Conservation (phyloP, 805 yeast species). For the Blastobotrys robertii region DNA sequence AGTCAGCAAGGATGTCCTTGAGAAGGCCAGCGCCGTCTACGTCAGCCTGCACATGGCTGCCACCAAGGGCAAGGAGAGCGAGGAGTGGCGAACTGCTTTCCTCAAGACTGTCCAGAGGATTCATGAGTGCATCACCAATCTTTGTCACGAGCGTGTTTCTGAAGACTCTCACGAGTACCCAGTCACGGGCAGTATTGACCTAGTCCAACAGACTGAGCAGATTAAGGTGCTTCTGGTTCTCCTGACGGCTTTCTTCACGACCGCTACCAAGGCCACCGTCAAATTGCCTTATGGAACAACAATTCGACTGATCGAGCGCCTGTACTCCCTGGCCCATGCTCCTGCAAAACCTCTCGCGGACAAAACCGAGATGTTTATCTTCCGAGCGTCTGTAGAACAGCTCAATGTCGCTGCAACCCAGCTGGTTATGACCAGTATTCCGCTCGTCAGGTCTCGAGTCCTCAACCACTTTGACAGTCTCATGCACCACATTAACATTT, state of each 20-base stretch:
- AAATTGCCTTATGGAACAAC: constrained; percentile 56
- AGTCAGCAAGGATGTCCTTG: constrained; percentile 34
- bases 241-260: constrained; percentile 36
- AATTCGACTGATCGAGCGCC: constrained; percentile 41
- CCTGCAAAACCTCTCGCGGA: constrained; percentile 20
- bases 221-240: constrained; percentile 19
- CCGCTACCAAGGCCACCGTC: constrained; percentile 47
- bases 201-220: background rate
- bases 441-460: constrained; percentile 35
- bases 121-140: constrained; percentile 6
- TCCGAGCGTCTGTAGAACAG: constrained; percentile 38
- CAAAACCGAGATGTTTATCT: constrained; percentile 41
- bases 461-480: constrained; percentile 37
- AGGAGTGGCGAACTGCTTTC: constrained; percentile 41
- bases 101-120: constrained; percentile 26
- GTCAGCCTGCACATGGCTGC: constrained; percentile 51
- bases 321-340: constrained; percentile 47
- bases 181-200: background rate
- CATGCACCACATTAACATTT: constrained; percentile 19
- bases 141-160: constrained; percentile 5
- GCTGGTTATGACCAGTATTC: constrained; percentile 38
- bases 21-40: constrained; percentile 37
- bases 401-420: constrained; percentile 36
- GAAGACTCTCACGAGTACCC: constrained; percentile 7
- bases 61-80: constrained; percentile 39